Percentiles rank a stretch among this genome's conserved stretches.
phyloP scores from a whole-genome alignment of 164 flowering plant species.

The Nymphaea colorata region DNA sequence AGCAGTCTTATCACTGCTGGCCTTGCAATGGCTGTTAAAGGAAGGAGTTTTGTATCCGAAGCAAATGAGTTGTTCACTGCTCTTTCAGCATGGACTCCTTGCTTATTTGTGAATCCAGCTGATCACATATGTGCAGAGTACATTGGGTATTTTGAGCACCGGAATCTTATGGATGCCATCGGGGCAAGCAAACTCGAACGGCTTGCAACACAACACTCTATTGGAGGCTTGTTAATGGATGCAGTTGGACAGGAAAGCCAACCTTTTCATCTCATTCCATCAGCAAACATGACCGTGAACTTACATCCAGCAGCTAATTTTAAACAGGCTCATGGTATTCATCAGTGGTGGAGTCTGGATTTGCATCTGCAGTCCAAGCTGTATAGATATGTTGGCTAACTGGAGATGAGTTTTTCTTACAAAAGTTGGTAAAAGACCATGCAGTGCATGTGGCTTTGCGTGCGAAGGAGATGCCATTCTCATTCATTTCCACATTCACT shows the following conservation, averaged over 20 bases:
- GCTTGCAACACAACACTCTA: constrained; percentile 54
- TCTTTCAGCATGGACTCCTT: constrained; percentile 49
- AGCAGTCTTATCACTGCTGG: constrained; percentile 67
- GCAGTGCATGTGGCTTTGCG: constrained; percentile 10
- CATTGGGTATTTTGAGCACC: constrained; percentile 69
- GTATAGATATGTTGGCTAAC: constrained; percentile 3
- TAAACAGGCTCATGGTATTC: constrained; percentile 58
- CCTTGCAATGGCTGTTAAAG: constrained; percentile 35
- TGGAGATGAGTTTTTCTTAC: too few species aligned
- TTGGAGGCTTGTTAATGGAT: constrained; percentile 35
- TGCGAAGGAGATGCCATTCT: too few species aligned
- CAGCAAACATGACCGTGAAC: constrained; percentile 44
- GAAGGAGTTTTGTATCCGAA: constrained; percentile 4
- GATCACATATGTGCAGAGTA: constrained; percentile 66
- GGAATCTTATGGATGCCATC: constrained; percentile 57
- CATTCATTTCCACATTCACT: background rate
- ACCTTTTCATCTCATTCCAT: constrained; percentile 61
- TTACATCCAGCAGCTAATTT: constrained; percentile 25
- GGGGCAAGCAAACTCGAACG: constrained; percentile 49
- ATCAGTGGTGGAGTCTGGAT: constrained; percentile 66
- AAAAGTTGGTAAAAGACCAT: too few species aligned
- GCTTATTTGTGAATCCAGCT: constrained; percentile 45
- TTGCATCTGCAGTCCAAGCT: constrained; percentile 24
- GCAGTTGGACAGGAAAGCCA: constrained; percentile 44
- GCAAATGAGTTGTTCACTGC: constrained; percentile 31